These are phyloP conservation scores for Cyclocybe aegerita DNA, from an alignment of 768 basidiomycete species.

Conservation along the genomic window DNA sequence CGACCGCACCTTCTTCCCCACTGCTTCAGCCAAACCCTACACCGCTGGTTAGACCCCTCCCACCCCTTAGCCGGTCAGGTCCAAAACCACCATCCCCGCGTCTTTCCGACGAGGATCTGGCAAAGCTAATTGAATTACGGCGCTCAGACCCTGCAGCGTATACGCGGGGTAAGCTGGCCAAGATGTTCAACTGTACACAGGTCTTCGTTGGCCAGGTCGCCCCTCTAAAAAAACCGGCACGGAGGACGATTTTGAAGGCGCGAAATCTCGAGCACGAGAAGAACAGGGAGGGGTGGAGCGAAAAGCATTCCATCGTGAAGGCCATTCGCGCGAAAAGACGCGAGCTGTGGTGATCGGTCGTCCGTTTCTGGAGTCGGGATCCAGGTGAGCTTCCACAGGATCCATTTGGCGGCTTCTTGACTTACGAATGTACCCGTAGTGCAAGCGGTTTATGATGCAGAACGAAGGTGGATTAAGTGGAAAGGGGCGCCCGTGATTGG, in stretches of 20 bases:
- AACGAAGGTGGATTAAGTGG: constrained; percentile 1
- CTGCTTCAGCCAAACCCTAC: constrained; percentile 48
- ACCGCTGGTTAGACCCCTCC: constrained; percentile 31
- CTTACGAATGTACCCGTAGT: neutral
- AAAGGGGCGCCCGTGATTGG: constrained; percentile 26
- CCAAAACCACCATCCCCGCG: constrained; percentile 35
- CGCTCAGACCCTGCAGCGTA: constrained; percentile 54
- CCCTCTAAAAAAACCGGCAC: constrained; percentile 51
- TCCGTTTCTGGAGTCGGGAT: constrained; percentile 4
- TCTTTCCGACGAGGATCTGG: constrained; percentile 51
- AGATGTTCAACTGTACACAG: constrained; percentile 72
- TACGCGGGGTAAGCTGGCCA: constrained; percentile 67
- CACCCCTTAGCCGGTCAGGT: constrained; percentile 48
- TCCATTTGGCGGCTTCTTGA: neutral
- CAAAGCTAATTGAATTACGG: constrained; percentile 59
- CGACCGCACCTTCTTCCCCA: constrained; percentile 69
- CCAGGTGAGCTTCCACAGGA: neutral
- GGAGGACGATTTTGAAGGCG: constrained; percentile 39
- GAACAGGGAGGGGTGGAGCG: constrained; percentile 64
- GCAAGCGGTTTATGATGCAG: neutral
- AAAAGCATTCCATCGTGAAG: constrained; percentile 58
- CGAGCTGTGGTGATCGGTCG: constrained; percentile 61
- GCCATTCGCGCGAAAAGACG: constrained; percentile 69
- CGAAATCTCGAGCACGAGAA: constrained; percentile 48
- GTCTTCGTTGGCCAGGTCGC: constrained; percentile 67